Conservation (phyloP, 768 basidiomycete species). For the Gautieria morchelliformis region DNA sequence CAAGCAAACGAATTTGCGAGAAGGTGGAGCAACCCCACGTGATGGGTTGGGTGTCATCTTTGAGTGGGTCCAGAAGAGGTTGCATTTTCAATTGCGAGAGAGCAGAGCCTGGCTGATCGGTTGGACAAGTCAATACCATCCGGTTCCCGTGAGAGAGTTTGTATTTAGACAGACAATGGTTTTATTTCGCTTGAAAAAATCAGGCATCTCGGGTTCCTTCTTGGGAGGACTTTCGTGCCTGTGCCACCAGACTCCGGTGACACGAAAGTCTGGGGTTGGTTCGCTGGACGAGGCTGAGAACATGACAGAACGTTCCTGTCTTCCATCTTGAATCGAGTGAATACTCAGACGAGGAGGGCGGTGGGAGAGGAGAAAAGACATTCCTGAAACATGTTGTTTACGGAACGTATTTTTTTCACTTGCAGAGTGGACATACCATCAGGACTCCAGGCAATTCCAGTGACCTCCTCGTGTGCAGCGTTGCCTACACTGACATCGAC, state of each 20-base stretch:
- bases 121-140: slow-evolving; percentile 11
- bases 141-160: not conserved
- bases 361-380: slow-evolving; percentile 54
- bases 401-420: slow-evolving; percentile 26
- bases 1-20: not conserved
- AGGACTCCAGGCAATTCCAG: slow-evolving; percentile 71
- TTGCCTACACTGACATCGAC: slow-evolving; percentile 45
- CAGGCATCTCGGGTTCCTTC: slow-evolving; percentile 43
- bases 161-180: slow-evolving; percentile 40
- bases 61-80: slow-evolving; percentile 62
- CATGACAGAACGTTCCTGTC: slow-evolving; percentile 37
- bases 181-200: slow-evolving; percentile 62
- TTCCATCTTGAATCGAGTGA: slow-evolving; percentile 74
- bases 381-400: slow-evolving; percentile 2
- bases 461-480: slow-evolving; percentile 37
- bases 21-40: slow-evolving; percentile 38
- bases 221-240: slow-evolving; percentile 25
- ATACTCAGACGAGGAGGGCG: slow-evolving; percentile 59
- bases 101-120: slow-evolving; percentile 64
- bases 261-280: slow-evolving; percentile 14
- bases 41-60: slow-evolving; percentile 54
- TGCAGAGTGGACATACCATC: slow-evolving; percentile 42
- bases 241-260: slow-evolving; percentile 71
- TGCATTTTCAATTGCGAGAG: slow-evolving; percentile 58
- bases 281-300: slow-evolving; percentile 15